Evolutionary conservation across 306 rosid genomes (phyloP).

Genomic region (Corylus heterophylla): DNA sequence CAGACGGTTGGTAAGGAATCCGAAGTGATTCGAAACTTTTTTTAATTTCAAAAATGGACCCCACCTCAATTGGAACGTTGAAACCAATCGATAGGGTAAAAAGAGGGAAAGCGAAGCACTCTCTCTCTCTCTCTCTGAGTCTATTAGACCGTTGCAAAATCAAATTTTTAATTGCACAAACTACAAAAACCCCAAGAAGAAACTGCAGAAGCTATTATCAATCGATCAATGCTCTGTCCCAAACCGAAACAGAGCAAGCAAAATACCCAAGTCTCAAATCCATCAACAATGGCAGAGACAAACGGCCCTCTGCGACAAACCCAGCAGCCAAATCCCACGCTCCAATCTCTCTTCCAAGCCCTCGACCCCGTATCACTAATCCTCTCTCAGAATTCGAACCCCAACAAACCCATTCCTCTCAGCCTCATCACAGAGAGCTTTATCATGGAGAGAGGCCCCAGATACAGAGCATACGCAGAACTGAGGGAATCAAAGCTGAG

Average conservation of each 20-base stretch:
- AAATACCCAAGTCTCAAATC: conserved; percentile 17
- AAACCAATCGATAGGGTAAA: background rate
- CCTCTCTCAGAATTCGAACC: conserved; percentile 48
- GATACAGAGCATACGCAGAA: conserved; percentile 67
- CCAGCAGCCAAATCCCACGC: conserved; percentile 35
- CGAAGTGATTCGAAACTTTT: background rate
- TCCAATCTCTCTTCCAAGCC: conserved; percentile 50
- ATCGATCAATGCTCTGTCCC: conserved; percentile 18
- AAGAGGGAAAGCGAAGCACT: background rate
- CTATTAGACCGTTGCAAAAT: conserved; percentile 68
- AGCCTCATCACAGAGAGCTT: conserved; percentile 43
- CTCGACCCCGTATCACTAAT: conserved; percentile 75
- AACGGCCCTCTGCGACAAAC: conserved; percentile 31
- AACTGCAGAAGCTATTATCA: conserved; percentile 22
- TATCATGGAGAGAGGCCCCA: conserved; percentile 73
- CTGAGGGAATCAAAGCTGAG: conserved; percentile 64
- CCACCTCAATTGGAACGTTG: conserved; percentile 52
- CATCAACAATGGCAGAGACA: conserved; percentile 49
- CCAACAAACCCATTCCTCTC: conserved; percentile 43
- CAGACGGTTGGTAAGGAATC: conserved; percentile 16
- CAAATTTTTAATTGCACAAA: conserved; percentile 16
- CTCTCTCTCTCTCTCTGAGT: conserved; percentile 21
- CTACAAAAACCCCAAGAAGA: conserved; percentile 14
- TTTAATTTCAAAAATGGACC: conserved; percentile 7
- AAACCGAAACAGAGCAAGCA: background rate